phyloP scores from a whole-genome alignment of 306 rosid genomes.

The Hylodesmum podocarpum region DNA sequence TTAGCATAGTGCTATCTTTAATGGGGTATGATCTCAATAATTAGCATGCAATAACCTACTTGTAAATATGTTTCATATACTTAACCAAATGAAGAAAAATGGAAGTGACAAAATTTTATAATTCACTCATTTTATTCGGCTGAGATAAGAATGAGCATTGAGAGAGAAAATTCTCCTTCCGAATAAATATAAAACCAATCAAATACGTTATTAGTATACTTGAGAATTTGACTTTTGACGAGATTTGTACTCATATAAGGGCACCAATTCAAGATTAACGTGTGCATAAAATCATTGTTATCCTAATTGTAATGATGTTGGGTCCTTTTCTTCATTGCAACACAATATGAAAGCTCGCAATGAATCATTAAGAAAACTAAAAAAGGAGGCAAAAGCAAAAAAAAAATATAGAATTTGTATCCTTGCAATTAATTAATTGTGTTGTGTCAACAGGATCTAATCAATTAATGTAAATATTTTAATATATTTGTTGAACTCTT shows the following conservation, averaged over 20 bases:
- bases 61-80: not conserved
- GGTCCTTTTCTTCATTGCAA: conserved; percentile 23
- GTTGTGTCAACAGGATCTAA: no score
- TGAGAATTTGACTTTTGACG: not conserved
- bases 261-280: not conserved
- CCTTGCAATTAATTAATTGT: not conserved
- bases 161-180: not conserved
- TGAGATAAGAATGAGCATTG: not conserved
- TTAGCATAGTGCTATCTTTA: not conserved
- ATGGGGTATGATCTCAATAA: not conserved
- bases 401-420: not conserved
- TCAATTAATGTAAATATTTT: no score
- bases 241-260: conserved; percentile 12
- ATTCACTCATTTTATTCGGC: not conserved
- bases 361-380: not conserved
- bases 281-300: conserved; percentile 27
- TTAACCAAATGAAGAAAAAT: not conserved
- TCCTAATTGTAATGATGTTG: conserved; percentile 31
- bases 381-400: not conserved
- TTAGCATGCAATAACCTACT: not conserved
- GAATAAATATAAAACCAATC: not conserved
- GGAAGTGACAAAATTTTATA: no score
- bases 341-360: not conserved
- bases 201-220: not conserved
- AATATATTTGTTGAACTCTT: no score